Percentiles rank a stretch among this genome's conserved stretches.
Conservation (phyloP, 441 rosid genomes). For the Biscutella laevigata region DNA sequence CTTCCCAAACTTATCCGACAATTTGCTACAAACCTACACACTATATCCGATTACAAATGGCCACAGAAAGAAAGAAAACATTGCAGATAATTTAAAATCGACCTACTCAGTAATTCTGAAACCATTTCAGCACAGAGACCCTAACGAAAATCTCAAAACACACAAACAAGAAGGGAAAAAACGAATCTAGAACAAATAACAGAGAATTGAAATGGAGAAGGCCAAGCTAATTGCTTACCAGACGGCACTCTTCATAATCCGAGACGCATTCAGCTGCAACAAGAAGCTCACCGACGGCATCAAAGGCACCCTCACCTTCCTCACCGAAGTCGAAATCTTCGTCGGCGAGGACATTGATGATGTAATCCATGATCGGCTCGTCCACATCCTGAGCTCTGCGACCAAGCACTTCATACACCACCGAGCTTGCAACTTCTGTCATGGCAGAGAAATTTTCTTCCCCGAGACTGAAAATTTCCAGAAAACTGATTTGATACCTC, state of each 20-base stretch:
- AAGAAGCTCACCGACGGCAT: slow-evolving; percentile 87
- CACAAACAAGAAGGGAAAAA: background rate
- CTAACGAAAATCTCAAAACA: background rate
- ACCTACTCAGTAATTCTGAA: background rate
- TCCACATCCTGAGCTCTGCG: slow-evolving; percentile 63
- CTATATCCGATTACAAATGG: slow-evolving; percentile 17
- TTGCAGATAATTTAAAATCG: background rate
- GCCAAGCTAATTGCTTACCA: slow-evolving; percentile 32
- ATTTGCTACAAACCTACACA: slow-evolving; percentile 62
- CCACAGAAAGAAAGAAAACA: no score
- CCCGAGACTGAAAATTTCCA: background rate
- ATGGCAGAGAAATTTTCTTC: slow-evolving; percentile 26
- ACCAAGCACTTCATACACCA: slow-evolving; percentile 81
- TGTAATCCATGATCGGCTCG: slow-evolving; percentile 86
- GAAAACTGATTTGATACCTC: background rate
- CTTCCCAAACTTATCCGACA: slow-evolving; percentile 78
- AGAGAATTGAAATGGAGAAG: background rate
- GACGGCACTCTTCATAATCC: slow-evolving; percentile 64
- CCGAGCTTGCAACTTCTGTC: slow-evolving; percentile 85
- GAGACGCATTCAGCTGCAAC: slow-evolving; percentile 77
- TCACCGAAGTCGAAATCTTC: slow-evolving; percentile 94
- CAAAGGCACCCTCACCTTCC: slow-evolving; percentile 86
- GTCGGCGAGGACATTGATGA: slow-evolving; percentile 92
- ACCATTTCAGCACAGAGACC: background rate
- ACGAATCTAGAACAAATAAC: background rate